Evolutionary conservation across 306 rosid species (phyloP), one percentile per base, ranked within the genome.

Genomic region (Acmispon strigosus): DNA sequence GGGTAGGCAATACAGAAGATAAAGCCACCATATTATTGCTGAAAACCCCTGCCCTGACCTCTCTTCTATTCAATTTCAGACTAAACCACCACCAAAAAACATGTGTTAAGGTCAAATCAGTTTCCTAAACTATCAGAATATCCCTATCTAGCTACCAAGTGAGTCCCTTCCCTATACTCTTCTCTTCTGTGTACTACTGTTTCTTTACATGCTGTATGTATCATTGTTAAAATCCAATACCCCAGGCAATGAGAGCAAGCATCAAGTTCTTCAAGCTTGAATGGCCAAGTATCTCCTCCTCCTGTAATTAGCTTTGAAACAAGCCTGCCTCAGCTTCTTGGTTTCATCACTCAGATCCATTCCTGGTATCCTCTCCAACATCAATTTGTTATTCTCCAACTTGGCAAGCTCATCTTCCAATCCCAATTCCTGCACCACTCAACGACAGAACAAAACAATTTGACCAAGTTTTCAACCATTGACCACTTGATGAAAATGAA

Each of bases 311-410:
- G 94, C 86, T 68, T 90, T 93, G 75, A 90, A 87, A 68, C 82
- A 78, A 24, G 90, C 87, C 41, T 93, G 96, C 75, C 98, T 88
- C 39, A 93, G 80, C 80, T 73, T 93, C 82, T 87, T 93, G 69
- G 86, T 69, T 62, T 80, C 70, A 67, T 74, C 63, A 12, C 70
- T 78, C 6, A 94, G 62, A 29, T 86, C 88, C 85, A 70, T 42
- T 15, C 85, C 83, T 0, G 98, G 98, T n/a, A 67, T 1, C 24
- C 60, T 77, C 76, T 86, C 88, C 15, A 88, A 1, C 59, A 87
- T 58, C 74, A 14, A 80, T 29, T 67, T 80, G 6, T 87, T 80
- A 36, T 83, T 84, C 81, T 90, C 96, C 84, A 94, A 66, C 86
- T 43, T 80, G 6, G 52, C 78, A 13, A 86, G 60, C 76, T 88